These are phyloP conservation scores for Barbarea vulgaris DNA, from an alignment of 345 rosid species.

Conservation along the genomic window DNA sequence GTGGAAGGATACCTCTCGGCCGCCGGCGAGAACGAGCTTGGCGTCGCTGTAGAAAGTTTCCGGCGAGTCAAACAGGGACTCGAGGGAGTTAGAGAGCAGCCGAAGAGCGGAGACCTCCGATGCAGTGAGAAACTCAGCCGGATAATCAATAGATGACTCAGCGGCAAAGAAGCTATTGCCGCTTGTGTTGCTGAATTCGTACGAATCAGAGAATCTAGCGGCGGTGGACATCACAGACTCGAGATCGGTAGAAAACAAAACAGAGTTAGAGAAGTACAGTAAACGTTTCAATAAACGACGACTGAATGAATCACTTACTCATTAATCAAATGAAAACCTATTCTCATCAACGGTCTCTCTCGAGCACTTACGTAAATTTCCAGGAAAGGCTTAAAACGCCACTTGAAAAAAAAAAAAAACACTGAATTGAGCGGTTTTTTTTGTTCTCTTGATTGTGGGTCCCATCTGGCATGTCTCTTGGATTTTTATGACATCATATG, in stretches of 20 bases:
- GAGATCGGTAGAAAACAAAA: background rate
- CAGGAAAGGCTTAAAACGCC: background rate
- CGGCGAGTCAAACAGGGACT: slow-evolving; percentile 53
- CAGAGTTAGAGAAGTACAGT: background rate
- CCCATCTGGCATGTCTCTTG: background rate
- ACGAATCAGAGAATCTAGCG: slow-evolving; percentile 65
- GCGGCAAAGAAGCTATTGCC: slow-evolving; percentile 46
- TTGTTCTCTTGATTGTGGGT: background rate
- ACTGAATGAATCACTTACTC: background rate
- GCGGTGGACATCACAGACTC: slow-evolving; percentile 29
- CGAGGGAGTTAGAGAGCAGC: slow-evolving; percentile 60
- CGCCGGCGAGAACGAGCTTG: slow-evolving; percentile 51
- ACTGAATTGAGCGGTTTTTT: background rate
- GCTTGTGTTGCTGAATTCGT: slow-evolving; percentile 64
- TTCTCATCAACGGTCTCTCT: background rate
- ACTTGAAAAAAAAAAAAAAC: background rate
- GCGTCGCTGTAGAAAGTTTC: slow-evolving; percentile 70
- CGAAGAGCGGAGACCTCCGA: slow-evolving; percentile 47
- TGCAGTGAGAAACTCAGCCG: background rate
- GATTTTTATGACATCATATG: background rate
- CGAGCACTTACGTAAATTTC: background rate
- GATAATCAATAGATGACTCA: slow-evolving; percentile 36
- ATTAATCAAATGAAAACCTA: background rate
- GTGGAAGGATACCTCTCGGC: slow-evolving; percentile 65
- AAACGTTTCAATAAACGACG: background rate